phyloP scores from a whole-genome alignment of 805 yeast genomes.

The Yarrowia bubula region DNA sequence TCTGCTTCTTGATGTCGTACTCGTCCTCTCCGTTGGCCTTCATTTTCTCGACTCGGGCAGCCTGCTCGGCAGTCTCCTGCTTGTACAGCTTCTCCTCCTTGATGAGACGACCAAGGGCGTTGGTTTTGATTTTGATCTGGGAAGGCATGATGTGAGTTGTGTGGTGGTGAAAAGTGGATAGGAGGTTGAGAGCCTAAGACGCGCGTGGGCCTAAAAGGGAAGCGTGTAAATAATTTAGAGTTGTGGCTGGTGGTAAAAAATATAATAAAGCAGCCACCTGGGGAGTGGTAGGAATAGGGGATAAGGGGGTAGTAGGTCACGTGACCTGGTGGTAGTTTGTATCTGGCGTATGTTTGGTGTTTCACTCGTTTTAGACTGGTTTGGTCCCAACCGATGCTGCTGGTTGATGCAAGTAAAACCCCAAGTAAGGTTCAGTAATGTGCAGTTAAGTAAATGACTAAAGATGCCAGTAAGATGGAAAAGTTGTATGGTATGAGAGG shows the following conservation, averaged over 20 bases:
- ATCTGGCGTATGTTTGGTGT: no score
- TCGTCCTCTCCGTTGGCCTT: slow-evolving; percentile 52
- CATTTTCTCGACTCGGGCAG: slow-evolving; percentile 48
- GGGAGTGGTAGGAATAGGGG: no score
- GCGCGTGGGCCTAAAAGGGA: not conserved
- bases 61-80: slow-evolving; percentile 57
- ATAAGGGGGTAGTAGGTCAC: not conserved
- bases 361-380: no score
- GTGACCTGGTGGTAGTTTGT: not conserved
- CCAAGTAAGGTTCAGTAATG: no score
- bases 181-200: not conserved
- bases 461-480: no score
- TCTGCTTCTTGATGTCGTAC: slow-evolving; percentile 59
- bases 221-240: not conserved
- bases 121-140: slow-evolving; percentile 64
- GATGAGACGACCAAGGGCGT: slow-evolving; percentile 63
- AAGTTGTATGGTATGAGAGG: no score
- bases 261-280: no score
- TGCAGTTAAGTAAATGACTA: no score
- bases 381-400: no score
- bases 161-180: not conserved
- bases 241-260: slow-evolving; percentile 4
- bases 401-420: no score
- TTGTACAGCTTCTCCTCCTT: slow-evolving; percentile 65
- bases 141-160: slow-evolving; percentile 49